Evolutionary conservation across 2,329 filamentous ascomycete species (phyloP).

Genomic region (Xylariales sp.): DNA sequence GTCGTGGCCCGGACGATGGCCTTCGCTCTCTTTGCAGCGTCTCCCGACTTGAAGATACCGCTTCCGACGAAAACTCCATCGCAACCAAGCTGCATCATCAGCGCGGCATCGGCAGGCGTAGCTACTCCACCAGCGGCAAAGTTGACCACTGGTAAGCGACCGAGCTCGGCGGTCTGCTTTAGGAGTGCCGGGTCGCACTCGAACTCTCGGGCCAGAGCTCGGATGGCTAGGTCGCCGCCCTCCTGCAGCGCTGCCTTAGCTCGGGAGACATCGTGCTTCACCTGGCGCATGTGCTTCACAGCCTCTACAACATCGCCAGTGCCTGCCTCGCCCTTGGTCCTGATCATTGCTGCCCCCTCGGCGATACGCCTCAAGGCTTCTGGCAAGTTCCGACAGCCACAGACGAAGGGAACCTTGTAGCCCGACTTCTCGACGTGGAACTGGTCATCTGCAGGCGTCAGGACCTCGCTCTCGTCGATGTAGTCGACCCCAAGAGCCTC

Average conservation of each 20-base stretch:
- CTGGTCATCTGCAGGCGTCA: slow-evolving; percentile 86
- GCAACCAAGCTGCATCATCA: slow-evolving; percentile 98
- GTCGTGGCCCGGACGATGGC: slow-evolving; percentile 94
- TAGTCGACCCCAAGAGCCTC: slow-evolving; percentile 94
- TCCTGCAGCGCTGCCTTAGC: slow-evolving; percentile 69
- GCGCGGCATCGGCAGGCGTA: slow-evolving; percentile 92
- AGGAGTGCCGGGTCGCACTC: slow-evolving; percentile 74
- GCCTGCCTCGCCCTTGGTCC: slow-evolving; percentile 96
- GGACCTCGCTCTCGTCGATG: slow-evolving; percentile 96
- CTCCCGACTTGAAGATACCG: slow-evolving; percentile 95
- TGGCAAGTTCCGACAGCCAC: slow-evolving; percentile 89
- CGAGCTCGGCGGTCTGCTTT: slow-evolving; percentile 80
- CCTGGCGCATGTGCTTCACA: slow-evolving; percentile 90
- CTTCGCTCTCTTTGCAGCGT: slow-evolving; percentile 83
- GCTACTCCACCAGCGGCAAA: slow-evolving; percentile 98
- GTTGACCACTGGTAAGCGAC: slow-evolving; percentile 90
- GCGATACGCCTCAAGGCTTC: slow-evolving; percentile 87
- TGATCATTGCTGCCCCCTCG: slow-evolving; percentile 97
- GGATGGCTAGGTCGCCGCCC: slow-evolving; percentile 48
- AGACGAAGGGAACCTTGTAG: slow-evolving; percentile 88
- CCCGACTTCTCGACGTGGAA: slow-evolving; percentile 87
- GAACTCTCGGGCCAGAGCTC: slow-evolving; percentile 76
- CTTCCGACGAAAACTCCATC: slow-evolving; percentile 96
- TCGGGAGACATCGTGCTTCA: slow-evolving; percentile 74
- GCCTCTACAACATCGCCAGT: slow-evolving; percentile 97